Percentiles rank a stretch among this genome's conserved stretches.
phyloP scores from a whole-genome alignment of 2,329 filamentous ascomycete genomes.

The Golovinomyces cichoracearum region DNA sequence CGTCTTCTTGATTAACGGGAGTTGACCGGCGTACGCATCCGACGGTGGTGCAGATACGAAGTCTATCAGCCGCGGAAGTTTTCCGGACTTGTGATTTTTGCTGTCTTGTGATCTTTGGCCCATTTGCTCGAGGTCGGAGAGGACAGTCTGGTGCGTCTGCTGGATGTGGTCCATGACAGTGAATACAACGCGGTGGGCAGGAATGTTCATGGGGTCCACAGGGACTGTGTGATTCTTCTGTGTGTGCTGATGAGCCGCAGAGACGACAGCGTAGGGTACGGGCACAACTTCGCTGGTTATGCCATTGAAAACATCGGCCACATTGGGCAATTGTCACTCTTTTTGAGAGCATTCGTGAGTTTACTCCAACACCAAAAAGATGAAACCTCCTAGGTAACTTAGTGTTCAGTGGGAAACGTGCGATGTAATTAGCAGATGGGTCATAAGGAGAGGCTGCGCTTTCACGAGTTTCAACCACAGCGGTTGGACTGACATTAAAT shows the following conservation, averaged over 20 bases:
- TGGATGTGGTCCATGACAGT: conserved; percentile 1
- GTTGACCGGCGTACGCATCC: background rate
- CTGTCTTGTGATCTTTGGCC: background rate
- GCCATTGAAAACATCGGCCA: background rate
- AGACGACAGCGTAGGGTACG: background rate
- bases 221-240: background rate
- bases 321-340: background rate
- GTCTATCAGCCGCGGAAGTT: background rate
- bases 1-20: background rate
- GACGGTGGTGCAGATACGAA: background rate
- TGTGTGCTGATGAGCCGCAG: background rate
- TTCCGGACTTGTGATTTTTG: background rate
- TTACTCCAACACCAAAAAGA: background rate
- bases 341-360: background rate
- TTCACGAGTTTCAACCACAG: background rate
- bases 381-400: background rate
- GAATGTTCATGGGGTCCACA: too few relatives aligned
- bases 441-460: background rate
- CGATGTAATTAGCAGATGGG: background rate
- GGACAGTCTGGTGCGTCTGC: background rate
- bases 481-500: background rate
- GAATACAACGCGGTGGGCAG: background rate
- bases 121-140: background rate
- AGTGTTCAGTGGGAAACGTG: background rate
- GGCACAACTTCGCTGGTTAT: background rate